A percentile compares a stretch with the other conserved stretches of the same genome.
Evolutionary conservation across 768 basidiomycete genomes (phyloP).

Genomic region (Suillus subaureus): DNA sequence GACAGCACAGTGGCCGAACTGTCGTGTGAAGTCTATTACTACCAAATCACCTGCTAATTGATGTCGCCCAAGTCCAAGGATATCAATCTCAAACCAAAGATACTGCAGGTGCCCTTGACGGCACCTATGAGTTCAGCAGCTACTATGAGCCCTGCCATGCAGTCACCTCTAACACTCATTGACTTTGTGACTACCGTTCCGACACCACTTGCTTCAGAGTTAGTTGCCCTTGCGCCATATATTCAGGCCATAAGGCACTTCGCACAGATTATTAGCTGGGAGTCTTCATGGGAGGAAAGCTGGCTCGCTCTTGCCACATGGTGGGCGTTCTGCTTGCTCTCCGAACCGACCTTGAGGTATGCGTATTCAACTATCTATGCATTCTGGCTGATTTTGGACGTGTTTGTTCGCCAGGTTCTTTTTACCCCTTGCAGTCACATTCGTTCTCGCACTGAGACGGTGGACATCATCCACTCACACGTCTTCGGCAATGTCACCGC

Average conservation of each 20-base stretch:
- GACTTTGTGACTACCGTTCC: constrained; percentile 66
- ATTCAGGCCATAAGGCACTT: constrained; percentile 46
- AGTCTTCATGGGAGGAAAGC: constrained; percentile 55
- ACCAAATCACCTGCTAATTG: background rate
- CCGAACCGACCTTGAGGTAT: constrained; percentile 52
- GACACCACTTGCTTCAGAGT: constrained; percentile 56
- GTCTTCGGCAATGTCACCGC: constrained; percentile 22
- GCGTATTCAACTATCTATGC: constrained; percentile 16
- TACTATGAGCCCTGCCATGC: constrained; percentile 4
- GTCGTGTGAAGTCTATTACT: constrained; percentile 1
- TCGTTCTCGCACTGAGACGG: constrained; percentile 37
- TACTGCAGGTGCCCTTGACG: constrained; percentile 16
- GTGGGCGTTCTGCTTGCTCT: constrained; percentile 77
- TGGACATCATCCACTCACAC: constrained; percentile 24
- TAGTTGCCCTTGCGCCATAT: constrained; percentile 62
- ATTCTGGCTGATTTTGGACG: constrained; percentile 12
- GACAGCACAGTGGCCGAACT: background rate
- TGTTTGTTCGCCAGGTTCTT: constrained; percentile 47
- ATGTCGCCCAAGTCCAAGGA: constrained; percentile 12
- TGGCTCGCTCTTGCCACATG: constrained; percentile 69
- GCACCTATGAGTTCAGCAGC: constrained; percentile 9
- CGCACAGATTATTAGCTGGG: constrained; percentile 61
- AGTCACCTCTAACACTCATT: constrained; percentile 19
- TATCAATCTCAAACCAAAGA: constrained; percentile 16
- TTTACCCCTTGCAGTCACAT: constrained; percentile 54